phyloP scores from a whole-genome alignment of 352 stramenopile genomes.

The Phytophthora colocasiae region DNA sequence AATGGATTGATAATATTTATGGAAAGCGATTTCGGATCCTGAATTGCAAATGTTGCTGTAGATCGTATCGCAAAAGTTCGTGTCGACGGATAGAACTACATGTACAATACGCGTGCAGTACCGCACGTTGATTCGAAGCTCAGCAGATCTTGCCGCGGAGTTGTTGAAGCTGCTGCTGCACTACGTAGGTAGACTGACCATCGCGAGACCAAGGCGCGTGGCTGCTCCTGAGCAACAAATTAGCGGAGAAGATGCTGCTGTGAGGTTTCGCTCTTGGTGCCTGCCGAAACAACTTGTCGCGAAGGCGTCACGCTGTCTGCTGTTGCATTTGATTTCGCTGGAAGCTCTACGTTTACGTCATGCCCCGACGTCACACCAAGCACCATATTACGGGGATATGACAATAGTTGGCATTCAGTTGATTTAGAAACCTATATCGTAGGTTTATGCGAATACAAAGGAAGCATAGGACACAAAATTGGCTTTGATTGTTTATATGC shows the following conservation, averaged over 20 bases:
- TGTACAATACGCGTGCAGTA: too few relatives aligned
- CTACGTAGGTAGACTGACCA: too few relatives aligned
- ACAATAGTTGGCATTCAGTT: constrained; percentile 1
- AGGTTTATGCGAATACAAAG: background rate
- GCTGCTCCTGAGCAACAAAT: background rate
- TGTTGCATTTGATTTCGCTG: constrained; percentile 34
- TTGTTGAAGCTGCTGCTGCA: too few relatives aligned
- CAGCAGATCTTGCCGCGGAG: too few relatives aligned
- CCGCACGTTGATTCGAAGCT: too few relatives aligned
- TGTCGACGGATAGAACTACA: too few relatives aligned
- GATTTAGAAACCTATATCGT: background rate
- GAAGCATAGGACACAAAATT: background rate
- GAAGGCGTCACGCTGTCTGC: constrained; percentile 8
- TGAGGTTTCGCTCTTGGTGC: background rate
- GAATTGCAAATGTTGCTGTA: too few relatives aligned
- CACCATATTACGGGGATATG: constrained; percentile 18
- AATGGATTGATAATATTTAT: too few relatives aligned
- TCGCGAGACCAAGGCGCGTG: background rate
- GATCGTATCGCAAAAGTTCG: too few relatives aligned
- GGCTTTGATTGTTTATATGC: background rate
- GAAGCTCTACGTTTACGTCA: constrained; percentile 34
- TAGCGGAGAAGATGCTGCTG: background rate
- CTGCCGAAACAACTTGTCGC: background rate
- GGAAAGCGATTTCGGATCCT: too few relatives aligned
- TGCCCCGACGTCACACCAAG: constrained; percentile 28